Percentiles rank a stretch among this genome's conserved stretches.
Conservation (phyloP, 2,329 filamentous ascomycete genomes). For the Phaeophleospora eucalypticola region DNA sequence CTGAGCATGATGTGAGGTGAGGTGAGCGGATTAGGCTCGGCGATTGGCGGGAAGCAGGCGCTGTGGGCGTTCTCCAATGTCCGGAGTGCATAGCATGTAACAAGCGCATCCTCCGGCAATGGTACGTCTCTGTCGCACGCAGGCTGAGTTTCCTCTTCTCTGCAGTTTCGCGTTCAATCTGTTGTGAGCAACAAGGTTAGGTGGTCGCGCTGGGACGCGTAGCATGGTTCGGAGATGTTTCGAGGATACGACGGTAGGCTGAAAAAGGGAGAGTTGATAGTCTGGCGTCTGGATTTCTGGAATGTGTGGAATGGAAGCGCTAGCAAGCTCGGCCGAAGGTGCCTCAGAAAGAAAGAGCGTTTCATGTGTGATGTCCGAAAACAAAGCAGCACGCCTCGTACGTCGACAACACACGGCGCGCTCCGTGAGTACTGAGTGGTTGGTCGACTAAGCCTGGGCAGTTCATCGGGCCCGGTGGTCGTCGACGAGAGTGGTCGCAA, state of each 20-base stretch:
- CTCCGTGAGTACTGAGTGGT: not conserved
- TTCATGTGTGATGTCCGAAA: too few species aligned
- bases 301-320: too few species aligned
- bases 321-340: not conserved
- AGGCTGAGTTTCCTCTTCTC: too few species aligned
- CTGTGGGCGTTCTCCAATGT: not conserved
- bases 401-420: not conserved
- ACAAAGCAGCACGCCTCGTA: not conserved
- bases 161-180: too few species aligned
- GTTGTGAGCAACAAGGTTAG: too few species aligned
- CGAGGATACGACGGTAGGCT: too few species aligned
- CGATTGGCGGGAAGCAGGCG: not conserved
- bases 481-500: not conserved
- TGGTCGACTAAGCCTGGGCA: not conserved
- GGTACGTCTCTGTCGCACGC: too few species aligned
- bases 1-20: not conserved
- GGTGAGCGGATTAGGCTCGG: not conserved
- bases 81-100: not conserved
- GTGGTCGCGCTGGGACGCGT: too few species aligned
- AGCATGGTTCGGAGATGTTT: too few species aligned
- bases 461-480: not conserved
- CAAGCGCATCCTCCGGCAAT: too few species aligned
- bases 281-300: too few species aligned
- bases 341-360: not conserved
- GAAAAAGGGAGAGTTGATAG: too few species aligned